Evolutionary conservation across 441 rosid species (phyloP), one percentile per base, ranked within the genome.

Genomic region (Viola pubescens): DNA sequence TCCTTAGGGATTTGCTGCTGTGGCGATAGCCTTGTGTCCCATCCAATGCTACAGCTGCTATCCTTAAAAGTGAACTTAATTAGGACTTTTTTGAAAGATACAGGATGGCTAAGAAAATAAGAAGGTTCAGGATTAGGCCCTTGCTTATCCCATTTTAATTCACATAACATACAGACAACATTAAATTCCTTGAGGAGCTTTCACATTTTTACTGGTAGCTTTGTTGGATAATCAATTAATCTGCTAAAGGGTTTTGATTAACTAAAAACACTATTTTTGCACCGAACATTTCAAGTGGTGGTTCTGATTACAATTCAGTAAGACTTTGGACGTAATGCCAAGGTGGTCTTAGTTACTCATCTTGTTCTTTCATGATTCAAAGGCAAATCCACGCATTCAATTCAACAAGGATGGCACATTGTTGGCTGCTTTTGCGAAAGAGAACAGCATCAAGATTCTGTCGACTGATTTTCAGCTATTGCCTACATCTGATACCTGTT

Each of bases 391-490:
- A 8, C 58, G 73, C 26, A 68, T 85, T 68, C 78, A 84, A 61
- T 89, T 89, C 78, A 89, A 87, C 75, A 87, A 81, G 75, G 88
- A 83, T 45, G 95, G 97, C 10, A 69, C 81, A 47, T 63, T 89
- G 44, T 71, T 89, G 69, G 92, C 90, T 26, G 86, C 83, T 53
- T 83, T 79, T 61, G 79, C 88, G 14, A 76, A 65, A 38, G 95
- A 84, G 37, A 82, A 78, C 47, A 83, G 73, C 51, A 69, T 86
- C 73, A 89, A 87, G 71, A 76, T 87, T 64, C 75, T 87, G 58
- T 89, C 79, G 43, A 79, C 70, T 58, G 60, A 66, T 56, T 80
- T 81, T 54, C 63, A 77, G 74, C 71, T 75, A 68, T 69, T 63
- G 48, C 37, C 7, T 34, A 47, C 26, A 38, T 64, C 66, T 42